These are phyloP conservation scores for Chalaropsis ovoidea DNA, from an alignment of 2,329 filamentous ascomycete genomes.

Conservation along the genomic window DNA sequence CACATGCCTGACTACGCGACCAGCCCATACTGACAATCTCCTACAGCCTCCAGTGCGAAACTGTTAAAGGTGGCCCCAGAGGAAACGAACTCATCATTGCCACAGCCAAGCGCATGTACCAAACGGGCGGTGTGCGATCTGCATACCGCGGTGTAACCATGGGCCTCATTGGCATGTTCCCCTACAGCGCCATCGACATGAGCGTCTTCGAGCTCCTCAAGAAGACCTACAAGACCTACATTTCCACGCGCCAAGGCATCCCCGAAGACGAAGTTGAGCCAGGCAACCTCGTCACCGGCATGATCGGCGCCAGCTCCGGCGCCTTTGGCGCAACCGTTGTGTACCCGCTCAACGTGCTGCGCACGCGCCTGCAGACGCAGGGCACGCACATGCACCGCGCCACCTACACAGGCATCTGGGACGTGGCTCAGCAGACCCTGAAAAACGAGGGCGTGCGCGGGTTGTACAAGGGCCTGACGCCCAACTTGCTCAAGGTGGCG, in stretches of 20 bases:
- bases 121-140: constrained; percentile 58
- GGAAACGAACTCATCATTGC: constrained; percentile 74
- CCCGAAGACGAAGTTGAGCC: constrained; percentile 76
- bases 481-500: constrained; percentile 91
- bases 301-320: constrained; percentile 83
- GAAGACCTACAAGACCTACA: constrained; percentile 56
- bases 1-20: not conserved
- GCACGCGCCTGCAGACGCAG: constrained; percentile 86
- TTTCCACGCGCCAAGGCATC: constrained; percentile 57
- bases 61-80: constrained; percentile 70
- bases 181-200: constrained; percentile 93
- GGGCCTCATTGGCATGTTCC: constrained; percentile 92
- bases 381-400: constrained; percentile 84
- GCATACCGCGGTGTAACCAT: constrained; percentile 91
- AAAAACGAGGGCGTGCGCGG: constrained; percentile 73
- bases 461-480: constrained; percentile 88
- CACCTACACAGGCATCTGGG: constrained; percentile 82
- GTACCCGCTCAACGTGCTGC: constrained; percentile 87
- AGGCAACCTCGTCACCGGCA: constrained; percentile 72
- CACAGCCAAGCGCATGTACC: constrained; percentile 80
- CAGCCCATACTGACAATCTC: not conserved
- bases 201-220: constrained; percentile 93
- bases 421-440: constrained; percentile 76
- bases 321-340: constrained; percentile 88
- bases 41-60: constrained; percentile 85